Evolutionary conservation across 2,329 filamentous ascomycete species (phyloP), one percentile per base, ranked within the genome.

Genomic region (Ophiostoma piceae): DNA sequence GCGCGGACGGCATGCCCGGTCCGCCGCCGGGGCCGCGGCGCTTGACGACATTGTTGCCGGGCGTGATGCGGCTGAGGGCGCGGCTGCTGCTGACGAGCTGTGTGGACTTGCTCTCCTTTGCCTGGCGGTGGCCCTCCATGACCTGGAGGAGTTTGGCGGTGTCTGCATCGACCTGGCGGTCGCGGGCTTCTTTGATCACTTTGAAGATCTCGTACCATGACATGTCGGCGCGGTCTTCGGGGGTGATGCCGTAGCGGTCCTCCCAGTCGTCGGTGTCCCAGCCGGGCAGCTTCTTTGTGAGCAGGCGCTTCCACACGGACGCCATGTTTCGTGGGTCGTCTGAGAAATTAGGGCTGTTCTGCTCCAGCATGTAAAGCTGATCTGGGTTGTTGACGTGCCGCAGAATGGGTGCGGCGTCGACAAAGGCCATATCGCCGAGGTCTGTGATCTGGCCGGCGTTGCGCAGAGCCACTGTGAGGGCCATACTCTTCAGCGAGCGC

Each of bases 121-220:
- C 81, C 71, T 86, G 80, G 74, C 84, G 83, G 72, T 90, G 82
- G 16, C 83, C 85, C 16, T 84, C 82, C 65, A 90, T 80, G 60
- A 85, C 84, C 66, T 82, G 82, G 74, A 82, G 85, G 70, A 92
- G 81, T 68, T 82, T 82, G 71, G 83, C 84, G 71, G 87, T 84
- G 73, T 89, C 88, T 29, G 82, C 81, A 4, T 82, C 82, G 8
- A 83, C 80, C 43, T 86, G 81, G 51, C 88, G 84, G 72, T 89
- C 82, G 60, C 81, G 82, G 73, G 86, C 84, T 76, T 94, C 89
- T 73, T 88, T 87, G 73, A 84, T 67, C 7, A 32, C 19, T 3
- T 16, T 82, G 80, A 96, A 97, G 16, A 96, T 84, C 69, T 90
- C 87, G 77, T 89, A 87, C 93, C 93, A 97, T 71, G 87, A 88